Conservation (phyloP, 2,329 filamentous ascomycete species). For the Chalaropsis thielavioides region DNA sequence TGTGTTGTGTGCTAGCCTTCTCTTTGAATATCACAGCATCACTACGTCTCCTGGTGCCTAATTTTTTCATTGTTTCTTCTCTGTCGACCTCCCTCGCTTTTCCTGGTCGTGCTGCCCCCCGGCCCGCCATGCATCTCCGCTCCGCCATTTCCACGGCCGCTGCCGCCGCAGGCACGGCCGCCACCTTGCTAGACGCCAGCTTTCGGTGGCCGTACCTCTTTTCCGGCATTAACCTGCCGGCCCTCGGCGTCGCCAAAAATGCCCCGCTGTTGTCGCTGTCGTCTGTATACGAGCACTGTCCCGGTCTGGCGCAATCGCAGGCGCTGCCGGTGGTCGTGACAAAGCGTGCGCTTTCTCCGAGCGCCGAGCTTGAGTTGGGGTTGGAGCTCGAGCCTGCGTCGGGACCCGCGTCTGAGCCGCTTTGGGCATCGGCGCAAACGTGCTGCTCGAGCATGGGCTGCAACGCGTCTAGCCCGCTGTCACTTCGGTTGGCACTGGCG, state of each 20-base stretch:
- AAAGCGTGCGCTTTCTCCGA: background rate
- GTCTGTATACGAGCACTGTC: conserved; percentile 1
- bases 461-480: conserved; percentile 4
- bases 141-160: conserved; percentile 12
- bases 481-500: background rate
- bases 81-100: too few species aligned
- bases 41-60: background rate
- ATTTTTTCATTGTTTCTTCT: background rate
- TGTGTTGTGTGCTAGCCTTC: background rate
- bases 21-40: background rate
- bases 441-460: conserved; percentile 10
- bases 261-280: background rate
- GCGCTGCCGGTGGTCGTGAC: background rate
- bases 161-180: conserved; percentile 10
- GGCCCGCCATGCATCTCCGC: conserved; percentile 8
- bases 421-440: background rate
- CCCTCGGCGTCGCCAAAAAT: background rate
- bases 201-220: conserved; percentile 1
- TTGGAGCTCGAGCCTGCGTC: background rate
- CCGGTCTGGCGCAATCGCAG: background rate
- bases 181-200: conserved; percentile 11
- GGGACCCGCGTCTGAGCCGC: background rate
- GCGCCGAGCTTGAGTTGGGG: background rate
- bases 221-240: background rate
- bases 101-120: background rate